phyloP scores from a whole-genome alignment of 768 basidiomycete genomes.

The Suillus tomentosus region DNA sequence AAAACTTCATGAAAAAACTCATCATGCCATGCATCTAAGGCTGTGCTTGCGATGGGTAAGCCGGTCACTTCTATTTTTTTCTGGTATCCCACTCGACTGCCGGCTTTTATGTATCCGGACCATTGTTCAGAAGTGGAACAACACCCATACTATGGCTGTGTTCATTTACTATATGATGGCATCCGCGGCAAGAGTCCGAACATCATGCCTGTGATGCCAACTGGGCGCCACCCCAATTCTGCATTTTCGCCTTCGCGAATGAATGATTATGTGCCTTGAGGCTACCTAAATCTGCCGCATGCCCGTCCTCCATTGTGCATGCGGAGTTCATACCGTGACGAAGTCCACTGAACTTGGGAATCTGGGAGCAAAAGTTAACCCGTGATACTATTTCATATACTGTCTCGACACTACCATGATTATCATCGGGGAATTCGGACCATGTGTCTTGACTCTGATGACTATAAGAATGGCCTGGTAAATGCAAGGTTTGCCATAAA shows the following conservation, averaged over 20 bases:
- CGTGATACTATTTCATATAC: background rate
- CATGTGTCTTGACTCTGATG: background rate
- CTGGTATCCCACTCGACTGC: background rate
- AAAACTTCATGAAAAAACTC: background rate
- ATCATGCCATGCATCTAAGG: background rate
- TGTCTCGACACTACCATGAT: background rate
- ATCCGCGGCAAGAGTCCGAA: background rate
- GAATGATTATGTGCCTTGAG: background rate
- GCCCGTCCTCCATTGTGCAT: background rate
- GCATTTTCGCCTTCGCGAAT: background rate
- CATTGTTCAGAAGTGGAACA: background rate
- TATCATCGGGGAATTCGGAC: background rate
- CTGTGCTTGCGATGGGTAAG: background rate
- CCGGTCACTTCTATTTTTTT: background rate
- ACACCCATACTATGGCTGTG: background rate
- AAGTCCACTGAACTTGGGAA: background rate
- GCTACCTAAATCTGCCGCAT: background rate
- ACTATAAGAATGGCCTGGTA: constrained; percentile 4
- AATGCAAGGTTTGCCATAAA: background rate
- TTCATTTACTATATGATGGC: background rate
- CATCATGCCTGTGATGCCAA: background rate
- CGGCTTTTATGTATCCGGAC: background rate
- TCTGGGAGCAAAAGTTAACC: background rate
- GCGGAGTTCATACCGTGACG: background rate
- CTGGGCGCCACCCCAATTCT: background rate